Evolutionary conservation across 2,329 filamentous ascomycete genomes (phyloP).

Genomic region (Acrodontium crateriforme): DNA sequence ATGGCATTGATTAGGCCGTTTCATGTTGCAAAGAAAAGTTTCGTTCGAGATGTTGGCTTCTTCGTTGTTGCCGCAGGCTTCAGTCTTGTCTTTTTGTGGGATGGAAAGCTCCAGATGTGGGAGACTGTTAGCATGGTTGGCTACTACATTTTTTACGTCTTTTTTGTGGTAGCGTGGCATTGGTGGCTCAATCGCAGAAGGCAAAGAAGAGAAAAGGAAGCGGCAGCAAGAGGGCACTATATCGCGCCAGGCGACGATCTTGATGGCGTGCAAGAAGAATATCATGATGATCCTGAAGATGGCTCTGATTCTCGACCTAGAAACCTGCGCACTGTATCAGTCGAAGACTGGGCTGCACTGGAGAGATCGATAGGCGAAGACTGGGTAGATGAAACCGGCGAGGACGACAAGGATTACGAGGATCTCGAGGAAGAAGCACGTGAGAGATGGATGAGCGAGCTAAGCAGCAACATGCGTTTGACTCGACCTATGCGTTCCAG

Average conservation of each 20-base stretch:
- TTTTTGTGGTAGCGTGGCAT: slow-evolving; percentile 81
- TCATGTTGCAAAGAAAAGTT: slow-evolving; percentile 75
- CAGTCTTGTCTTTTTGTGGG: slow-evolving; percentile 73
- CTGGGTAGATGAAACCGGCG: too few relatives aligned
- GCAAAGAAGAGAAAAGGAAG: slow-evolving; percentile 49
- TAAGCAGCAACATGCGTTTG: slow-evolving; percentile 87
- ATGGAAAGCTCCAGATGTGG: slow-evolving; percentile 74
- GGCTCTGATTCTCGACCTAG: slow-evolving; percentile 24
- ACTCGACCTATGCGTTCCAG: slow-evolving; percentile 54
- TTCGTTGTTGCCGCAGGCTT: slow-evolving; percentile 80
- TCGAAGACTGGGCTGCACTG: slow-evolving; percentile 49
- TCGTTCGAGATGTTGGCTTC: slow-evolving; percentile 81
- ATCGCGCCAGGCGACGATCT: slow-evolving; percentile 47
- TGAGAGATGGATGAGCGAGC: slow-evolving; percentile 57
- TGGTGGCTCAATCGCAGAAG: slow-evolving; percentile 60
- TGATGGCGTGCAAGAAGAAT: slow-evolving; percentile 37
- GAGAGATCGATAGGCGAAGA: too few relatives aligned
- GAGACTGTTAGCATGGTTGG: slow-evolving; percentile 83
- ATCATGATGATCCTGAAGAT: slow-evolving; percentile 38
- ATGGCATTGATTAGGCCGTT: slow-evolving; percentile 98
- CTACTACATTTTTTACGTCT: slow-evolving; percentile 82
- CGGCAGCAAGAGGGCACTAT: slow-evolving; percentile 61
- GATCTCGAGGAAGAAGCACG: slow-evolving; percentile 51
- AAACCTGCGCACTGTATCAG: slow-evolving; percentile 30
- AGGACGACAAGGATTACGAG: slow-evolving; percentile 35